Conservation (phyloP, 2,329 filamentous ascomycete genomes). For the Diaporthe nobilis region DNA sequence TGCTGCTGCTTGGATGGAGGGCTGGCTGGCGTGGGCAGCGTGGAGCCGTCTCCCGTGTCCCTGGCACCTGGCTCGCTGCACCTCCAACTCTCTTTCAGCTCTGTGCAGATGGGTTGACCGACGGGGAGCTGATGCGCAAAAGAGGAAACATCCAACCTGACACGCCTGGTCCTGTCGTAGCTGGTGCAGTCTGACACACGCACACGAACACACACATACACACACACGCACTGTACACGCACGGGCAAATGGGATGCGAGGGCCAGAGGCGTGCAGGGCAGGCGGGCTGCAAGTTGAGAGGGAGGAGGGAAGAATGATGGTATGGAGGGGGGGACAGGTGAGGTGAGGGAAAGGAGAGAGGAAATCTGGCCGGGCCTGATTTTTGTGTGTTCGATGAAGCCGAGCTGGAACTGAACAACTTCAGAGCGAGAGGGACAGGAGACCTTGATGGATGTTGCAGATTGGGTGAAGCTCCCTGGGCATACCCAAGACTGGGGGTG, state of each 20-base stretch:
- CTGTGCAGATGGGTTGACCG: constrained; percentile 24
- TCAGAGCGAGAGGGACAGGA: constrained; percentile 36
- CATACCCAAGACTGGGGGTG: constrained; percentile 26
- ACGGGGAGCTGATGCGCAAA: constrained; percentile 35
- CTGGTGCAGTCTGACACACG: constrained; percentile 12
- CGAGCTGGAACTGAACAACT: constrained; percentile 34
- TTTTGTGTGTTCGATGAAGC: constrained; percentile 36
- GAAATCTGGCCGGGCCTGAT: constrained; percentile 29
- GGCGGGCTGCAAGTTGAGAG: not conserved
- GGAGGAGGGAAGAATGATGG: constrained; percentile 6
- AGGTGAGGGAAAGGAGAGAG: constrained; percentile 24
- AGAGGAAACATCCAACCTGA: constrained; percentile 31
- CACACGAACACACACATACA: not conserved
- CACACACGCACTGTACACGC: constrained; percentile 14
- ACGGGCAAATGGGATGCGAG: constrained; percentile 21
- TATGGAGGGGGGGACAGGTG: constrained; percentile 19
- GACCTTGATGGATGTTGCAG: constrained; percentile 39
- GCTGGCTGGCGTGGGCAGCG: constrained; percentile 27
- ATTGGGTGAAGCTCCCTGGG: constrained; percentile 38
- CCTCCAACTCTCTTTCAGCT: constrained; percentile 35
- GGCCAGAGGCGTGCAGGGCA: constrained; percentile 17
- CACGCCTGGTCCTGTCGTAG: not conserved
- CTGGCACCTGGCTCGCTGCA: constrained; percentile 35
- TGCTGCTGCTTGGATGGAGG: constrained; percentile 11
- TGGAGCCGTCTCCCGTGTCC: constrained; percentile 31